Percentiles rank a stretch among this genome's conserved stretches.
phyloP scores from a whole-genome alignment of 768 basidiomycete genomes.

The Neoboletus magnificus region DNA sequence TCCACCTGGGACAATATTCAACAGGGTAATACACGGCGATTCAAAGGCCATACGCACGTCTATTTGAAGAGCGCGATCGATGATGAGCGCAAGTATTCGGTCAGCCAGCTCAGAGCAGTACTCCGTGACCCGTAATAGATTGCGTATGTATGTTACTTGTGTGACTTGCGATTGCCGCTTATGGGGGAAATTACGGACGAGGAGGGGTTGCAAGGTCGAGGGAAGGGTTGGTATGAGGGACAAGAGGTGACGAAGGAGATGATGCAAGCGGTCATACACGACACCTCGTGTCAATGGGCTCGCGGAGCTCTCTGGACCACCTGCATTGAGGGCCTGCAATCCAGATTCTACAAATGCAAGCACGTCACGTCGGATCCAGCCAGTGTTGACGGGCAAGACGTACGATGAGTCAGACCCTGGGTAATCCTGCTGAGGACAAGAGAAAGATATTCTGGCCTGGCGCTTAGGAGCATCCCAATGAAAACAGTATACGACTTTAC shows the following conservation, averaged over 20 bases:
- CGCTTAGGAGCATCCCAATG: slow-evolving; percentile 87
- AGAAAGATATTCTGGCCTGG: slow-evolving; percentile 87
- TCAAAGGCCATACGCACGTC: slow-evolving; percentile 58
- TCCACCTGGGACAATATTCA: slow-evolving; percentile 63
- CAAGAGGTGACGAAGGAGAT: slow-evolving; percentile 82
- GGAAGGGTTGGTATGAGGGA: slow-evolving; percentile 90
- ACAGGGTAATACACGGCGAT: neutral
- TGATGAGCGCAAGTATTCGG: slow-evolving; percentile 77
- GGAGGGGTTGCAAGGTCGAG: slow-evolving; percentile 79
- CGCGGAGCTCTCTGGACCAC: slow-evolving; percentile 60
- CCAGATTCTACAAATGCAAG: slow-evolving; percentile 58
- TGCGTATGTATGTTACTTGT: slow-evolving; percentile 89
- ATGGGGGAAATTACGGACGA: slow-evolving; percentile 86
- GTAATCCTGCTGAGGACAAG: slow-evolving; percentile 79
- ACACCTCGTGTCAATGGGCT: slow-evolving; percentile 74
- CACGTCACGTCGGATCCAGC: slow-evolving; percentile 1
- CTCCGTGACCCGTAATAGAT: slow-evolving; percentile 73
- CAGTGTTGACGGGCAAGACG: slow-evolving; percentile 31
- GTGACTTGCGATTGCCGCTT: slow-evolving; percentile 79
- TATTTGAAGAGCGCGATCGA: slow-evolving; percentile 94
- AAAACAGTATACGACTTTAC: slow-evolving; percentile 89
- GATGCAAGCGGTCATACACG: slow-evolving; percentile 84
- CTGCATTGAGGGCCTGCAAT: slow-evolving; percentile 55
- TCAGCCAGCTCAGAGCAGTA: slow-evolving; percentile 90
- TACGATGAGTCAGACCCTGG: slow-evolving; percentile 87